A percentile compares a stretch with the other conserved stretches of the same genome.
Evolutionary conservation across 139 green algal genomes (phyloP).

Genomic region (Chlorokybus atmophyticus): DNA sequence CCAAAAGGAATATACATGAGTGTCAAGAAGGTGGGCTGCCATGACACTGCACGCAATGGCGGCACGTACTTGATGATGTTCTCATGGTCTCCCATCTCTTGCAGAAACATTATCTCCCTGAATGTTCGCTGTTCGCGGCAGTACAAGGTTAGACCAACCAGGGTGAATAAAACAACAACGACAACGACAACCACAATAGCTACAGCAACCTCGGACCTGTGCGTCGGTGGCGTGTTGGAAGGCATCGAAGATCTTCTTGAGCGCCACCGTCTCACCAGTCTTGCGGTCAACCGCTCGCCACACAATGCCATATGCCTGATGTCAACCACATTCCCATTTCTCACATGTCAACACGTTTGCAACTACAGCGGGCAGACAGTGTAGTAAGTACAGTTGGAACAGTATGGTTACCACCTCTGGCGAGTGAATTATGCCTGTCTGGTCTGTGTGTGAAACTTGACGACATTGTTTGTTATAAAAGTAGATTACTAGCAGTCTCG

Average conservation of each 20-base stretch:
- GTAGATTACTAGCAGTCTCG: too few relatives aligned
- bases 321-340: too few relatives aligned
- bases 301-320: conserved; percentile 96
- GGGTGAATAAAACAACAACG: neutral
- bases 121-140: conserved; percentile 71
- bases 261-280: conserved; percentile 58
- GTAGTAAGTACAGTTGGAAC: too few relatives aligned
- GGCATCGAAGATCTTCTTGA: conserved; percentile 98
- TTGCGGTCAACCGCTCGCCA: conserved; percentile 89
- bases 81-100: conserved; percentile 82
- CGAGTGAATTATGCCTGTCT: too few relatives aligned
- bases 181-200: neutral
- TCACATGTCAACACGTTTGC: neutral
- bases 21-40: too few relatives aligned
- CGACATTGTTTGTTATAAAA: too few relatives aligned
- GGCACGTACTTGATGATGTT: conserved; percentile 76
- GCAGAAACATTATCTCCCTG: conserved; percentile 95
- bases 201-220: conserved; percentile 44
- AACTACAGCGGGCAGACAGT: neutral
- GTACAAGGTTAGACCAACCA: neutral
- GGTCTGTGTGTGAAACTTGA: too few relatives aligned
- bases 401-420: too few relatives aligned
- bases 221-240: conserved; percentile 96
- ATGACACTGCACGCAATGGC: neutral
- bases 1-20: too few relatives aligned